phyloP scores from a whole-genome alignment of 176 grass and related monocot genomes.

The Neostapfia colusana region DNA sequence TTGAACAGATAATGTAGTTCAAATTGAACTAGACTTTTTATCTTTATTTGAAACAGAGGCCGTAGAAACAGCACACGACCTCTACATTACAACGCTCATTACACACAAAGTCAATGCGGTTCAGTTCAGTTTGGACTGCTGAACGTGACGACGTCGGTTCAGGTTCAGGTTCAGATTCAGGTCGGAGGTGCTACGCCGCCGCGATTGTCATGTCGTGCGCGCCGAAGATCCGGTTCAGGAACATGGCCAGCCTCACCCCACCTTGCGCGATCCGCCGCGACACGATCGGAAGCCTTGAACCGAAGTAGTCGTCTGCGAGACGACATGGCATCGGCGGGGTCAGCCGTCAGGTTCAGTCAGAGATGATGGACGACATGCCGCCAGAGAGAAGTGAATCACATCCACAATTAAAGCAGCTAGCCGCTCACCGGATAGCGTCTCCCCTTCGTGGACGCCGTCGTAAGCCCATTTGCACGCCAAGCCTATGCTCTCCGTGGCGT shows the following conservation, averaged over 20 bases:
- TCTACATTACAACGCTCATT: not conserved
- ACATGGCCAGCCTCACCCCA: constrained; percentile 81
- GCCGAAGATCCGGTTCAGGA: constrained; percentile 71
- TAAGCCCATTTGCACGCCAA: constrained; percentile 84
- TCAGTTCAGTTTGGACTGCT: not conserved
- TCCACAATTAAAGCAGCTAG: not conserved
- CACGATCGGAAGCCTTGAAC: constrained; percentile 65
- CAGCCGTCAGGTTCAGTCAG: not conserved
- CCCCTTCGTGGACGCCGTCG: constrained; percentile 44
- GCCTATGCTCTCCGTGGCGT: constrained; percentile 76
- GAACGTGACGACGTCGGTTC: not conserved
- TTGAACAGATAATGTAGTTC: too few relatives aligned
- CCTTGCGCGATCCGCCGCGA: constrained; percentile 74
- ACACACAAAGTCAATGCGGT: not conserved
- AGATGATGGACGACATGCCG: not conserved
- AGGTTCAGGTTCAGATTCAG: not conserved
- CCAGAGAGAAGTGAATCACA: not conserved
- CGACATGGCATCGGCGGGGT: not conserved
- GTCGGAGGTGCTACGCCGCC: constrained; percentile 7
- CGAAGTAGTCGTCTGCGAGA: constrained; percentile 64
- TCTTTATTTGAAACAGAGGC: too few relatives aligned
- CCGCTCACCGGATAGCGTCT: constrained; percentile 62
- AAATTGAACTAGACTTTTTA: too few relatives aligned
- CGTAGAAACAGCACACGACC: not conserved
- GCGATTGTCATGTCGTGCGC: constrained; percentile 31